These are phyloP conservation scores for Fusarium circinatum DNA, from an alignment of 2,329 filamentous ascomycete genomes.

Conservation along the genomic window DNA sequence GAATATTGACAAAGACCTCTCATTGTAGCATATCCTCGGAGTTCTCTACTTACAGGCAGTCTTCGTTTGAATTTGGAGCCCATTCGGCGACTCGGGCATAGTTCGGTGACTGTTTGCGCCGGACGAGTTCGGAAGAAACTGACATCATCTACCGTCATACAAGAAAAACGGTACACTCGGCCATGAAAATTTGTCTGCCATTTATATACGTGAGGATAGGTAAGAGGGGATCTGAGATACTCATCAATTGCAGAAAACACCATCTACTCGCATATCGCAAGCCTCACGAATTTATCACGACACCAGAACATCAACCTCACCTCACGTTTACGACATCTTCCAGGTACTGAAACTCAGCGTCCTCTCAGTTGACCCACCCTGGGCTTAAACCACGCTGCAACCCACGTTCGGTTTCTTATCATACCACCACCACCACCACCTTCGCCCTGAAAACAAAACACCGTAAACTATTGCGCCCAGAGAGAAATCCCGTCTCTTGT, in stretches of 20 bases:
- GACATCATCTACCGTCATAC: conserved; percentile 40
- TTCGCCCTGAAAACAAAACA: conserved; percentile 19
- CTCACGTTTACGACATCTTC: conserved; percentile 8
- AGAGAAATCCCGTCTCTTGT: conserved; percentile 1
- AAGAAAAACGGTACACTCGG: conserved; percentile 17
- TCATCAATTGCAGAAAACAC: conserved; percentile 9
- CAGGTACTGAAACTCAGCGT: not conserved
- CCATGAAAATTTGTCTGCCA: conserved; percentile 1
- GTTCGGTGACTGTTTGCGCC: conserved; percentile 43
- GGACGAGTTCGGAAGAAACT: conserved; percentile 39
- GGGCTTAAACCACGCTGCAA: conserved; percentile 34
- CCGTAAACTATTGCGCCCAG: not conserved
- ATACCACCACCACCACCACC: conserved; percentile 39
- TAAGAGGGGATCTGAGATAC: not conserved
- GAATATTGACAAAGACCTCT: not conserved
- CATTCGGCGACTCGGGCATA: conserved; percentile 43
- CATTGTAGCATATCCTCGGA: not conserved
- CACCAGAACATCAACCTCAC: not conserved
- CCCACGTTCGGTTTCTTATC: conserved; percentile 26
- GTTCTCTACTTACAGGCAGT: not conserved
- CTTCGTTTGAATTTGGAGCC: not conserved
- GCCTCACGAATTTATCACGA: not conserved
- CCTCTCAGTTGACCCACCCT: conserved; percentile 30
- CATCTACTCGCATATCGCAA: not conserved
- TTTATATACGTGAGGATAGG: conserved; percentile 4